Conservation (phyloP, 345 rosid species). For the Eutrema heterophyllum region DNA sequence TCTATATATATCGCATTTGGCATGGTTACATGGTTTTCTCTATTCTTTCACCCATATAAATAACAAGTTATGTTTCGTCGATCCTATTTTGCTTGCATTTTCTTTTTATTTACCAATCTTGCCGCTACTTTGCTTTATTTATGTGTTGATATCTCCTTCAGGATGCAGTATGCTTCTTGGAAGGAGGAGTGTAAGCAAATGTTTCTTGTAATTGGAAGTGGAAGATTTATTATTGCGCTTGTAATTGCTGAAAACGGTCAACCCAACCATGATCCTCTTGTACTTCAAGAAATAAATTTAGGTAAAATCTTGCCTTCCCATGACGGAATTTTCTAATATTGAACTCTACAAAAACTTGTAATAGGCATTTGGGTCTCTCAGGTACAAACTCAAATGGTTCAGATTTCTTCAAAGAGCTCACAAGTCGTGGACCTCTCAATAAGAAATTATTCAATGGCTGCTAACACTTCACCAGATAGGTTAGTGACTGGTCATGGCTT, state of each 20-base stretch:
- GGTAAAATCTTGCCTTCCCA: conserved; percentile 9
- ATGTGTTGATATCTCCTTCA: conserved; percentile 30
- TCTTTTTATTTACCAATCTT: neutral
- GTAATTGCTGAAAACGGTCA: conserved; percentile 75
- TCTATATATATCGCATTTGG: neutral
- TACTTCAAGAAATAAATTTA: conserved; percentile 50
- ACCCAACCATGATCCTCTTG: conserved; percentile 79
- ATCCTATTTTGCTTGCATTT: neutral
- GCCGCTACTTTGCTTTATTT: neutral
- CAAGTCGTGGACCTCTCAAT: conserved; percentile 55
- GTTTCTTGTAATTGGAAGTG: conserved; percentile 87
- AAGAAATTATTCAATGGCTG: conserved; percentile 79
- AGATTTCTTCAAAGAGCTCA: conserved; percentile 49
- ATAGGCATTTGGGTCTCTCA: conserved; percentile 20
- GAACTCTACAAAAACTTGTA: neutral
- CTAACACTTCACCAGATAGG: conserved; percentile 94
- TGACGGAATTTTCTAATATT: neutral
- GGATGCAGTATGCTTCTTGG: conserved; percentile 71
- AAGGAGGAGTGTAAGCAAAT: conserved; percentile 67
- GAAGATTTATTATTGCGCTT: conserved; percentile 80
- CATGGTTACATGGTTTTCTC: neutral
- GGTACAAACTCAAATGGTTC: conserved; percentile 37
- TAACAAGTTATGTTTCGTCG: neutral
- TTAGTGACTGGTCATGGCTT: conserved; percentile 32
- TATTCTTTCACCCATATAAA: neutral